A percentile compares a stretch with the other conserved stretches of the same genome.
phyloP scores from a whole-genome alignment of 1,139 yeast genomes.

The Diutina pseudorugosa region DNA sequence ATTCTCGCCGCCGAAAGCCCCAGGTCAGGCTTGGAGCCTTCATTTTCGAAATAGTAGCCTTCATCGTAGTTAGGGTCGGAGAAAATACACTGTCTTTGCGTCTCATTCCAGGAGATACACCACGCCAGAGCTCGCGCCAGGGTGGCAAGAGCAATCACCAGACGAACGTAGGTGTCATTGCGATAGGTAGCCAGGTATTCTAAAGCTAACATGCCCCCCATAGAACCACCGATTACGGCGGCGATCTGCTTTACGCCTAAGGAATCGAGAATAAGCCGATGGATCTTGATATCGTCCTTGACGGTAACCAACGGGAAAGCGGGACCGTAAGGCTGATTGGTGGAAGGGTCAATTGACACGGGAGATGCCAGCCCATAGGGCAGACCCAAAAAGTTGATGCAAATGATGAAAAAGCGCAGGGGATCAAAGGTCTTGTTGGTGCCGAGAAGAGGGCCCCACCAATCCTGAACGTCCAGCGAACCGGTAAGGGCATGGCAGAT shows the following conservation, averaged over 20 bases:
- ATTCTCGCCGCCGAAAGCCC: conserved; percentile 96
- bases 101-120: conserved; percentile 99
- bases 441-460: conserved; percentile 98
- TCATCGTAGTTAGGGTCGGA: conserved; percentile 88
- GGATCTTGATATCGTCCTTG: conserved; percentile 82
- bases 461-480: conserved; percentile 86
- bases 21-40: conserved; percentile 52
- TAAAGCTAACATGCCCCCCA: conserved; percentile 98
- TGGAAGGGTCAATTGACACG: conserved; percentile 58
- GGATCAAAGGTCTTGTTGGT: conserved; percentile 86
- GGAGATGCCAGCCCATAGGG: conserved; percentile 97
- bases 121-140: conserved; percentile 94
- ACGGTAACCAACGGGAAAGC: conserved; percentile 89
- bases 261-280: conserved; percentile 59
- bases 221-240: conserved; percentile 87
- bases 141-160: conserved; percentile 80
- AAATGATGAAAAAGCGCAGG: conserved; percentile 67
- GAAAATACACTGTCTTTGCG: conserved; percentile 91
- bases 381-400: conserved; percentile 85
- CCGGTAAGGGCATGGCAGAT: conserved; percentile 96
- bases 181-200: conserved; percentile 68
- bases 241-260: conserved; percentile 70
- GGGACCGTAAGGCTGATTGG: conserved; percentile 78
- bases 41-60: conserved; percentile 69
- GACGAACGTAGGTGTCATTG: conserved; percentile 57